Conservation (phyloP, 208 protist species). For the Borovskyia barvae region DNA sequence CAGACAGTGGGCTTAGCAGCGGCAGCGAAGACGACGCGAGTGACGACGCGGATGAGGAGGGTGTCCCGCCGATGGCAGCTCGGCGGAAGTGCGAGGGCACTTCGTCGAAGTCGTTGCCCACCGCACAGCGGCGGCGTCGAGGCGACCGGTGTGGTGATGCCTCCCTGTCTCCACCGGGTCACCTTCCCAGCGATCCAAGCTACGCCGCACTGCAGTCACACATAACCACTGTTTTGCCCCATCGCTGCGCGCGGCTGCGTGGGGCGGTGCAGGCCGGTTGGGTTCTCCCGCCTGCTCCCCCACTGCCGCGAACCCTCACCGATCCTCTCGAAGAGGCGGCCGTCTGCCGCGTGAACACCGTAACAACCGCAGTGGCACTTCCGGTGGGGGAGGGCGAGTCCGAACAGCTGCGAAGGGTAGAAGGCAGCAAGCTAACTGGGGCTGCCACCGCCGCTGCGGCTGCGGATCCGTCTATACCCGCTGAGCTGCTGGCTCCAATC, state of each 20-base stretch:
- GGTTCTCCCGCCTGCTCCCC: conserved; percentile 37
- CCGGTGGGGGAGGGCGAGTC: too few relatives aligned
- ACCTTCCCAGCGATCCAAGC: conserved; percentile 6
- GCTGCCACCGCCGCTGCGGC: neutral
- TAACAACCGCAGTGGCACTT: too few relatives aligned
- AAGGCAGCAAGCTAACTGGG: too few relatives aligned
- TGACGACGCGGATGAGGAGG: neutral
- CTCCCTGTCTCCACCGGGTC: too few relatives aligned
- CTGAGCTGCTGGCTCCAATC: conserved; percentile 3
- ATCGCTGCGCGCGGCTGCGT: conserved; percentile 36
- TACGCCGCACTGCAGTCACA: conserved; percentile 22
- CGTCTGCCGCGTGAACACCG: neutral
- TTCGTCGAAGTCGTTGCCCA: too few relatives aligned
- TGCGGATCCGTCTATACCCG: neutral
- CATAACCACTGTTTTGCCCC: conserved; percentile 21
- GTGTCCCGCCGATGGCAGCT: neutral
- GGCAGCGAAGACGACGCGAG: neutral
- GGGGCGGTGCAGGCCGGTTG: conserved; percentile 51
- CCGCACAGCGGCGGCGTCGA: too few relatives aligned
- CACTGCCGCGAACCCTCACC: conserved; percentile 21
- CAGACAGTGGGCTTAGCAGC: neutral
- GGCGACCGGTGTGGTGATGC: too few relatives aligned
- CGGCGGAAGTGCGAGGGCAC: too few relatives aligned
- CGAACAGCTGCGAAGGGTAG: too few relatives aligned
- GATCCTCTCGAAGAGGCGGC: conserved; percentile 8